Conservation (phyloP, 345 rosid genomes). For the Pelargonium nanum region DNA sequence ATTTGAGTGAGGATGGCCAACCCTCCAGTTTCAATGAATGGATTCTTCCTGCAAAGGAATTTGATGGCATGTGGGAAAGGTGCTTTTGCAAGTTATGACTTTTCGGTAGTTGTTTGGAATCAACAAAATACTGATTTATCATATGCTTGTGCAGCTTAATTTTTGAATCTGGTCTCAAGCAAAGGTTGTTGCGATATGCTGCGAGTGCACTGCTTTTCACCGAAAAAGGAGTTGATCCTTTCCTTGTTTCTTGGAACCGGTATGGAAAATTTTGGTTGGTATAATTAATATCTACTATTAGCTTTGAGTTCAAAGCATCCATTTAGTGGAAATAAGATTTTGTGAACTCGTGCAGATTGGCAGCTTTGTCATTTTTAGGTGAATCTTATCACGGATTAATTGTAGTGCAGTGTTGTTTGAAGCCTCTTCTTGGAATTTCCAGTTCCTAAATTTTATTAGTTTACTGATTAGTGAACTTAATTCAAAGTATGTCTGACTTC, state of each 20-base stretch:
- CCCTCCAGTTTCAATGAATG: slow-evolving; percentile 88
- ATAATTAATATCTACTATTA: not conserved
- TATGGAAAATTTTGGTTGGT: slow-evolving; percentile 20
- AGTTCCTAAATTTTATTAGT: not conserved
- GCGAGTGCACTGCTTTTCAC: slow-evolving; percentile 89
- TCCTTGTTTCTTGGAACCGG: slow-evolving; percentile 95
- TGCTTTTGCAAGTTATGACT: slow-evolving; percentile 17
- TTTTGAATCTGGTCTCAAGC: slow-evolving; percentile 89
- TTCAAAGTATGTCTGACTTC: not conserved
- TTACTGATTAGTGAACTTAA: not conserved
- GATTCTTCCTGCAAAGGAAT: slow-evolving; percentile 94
- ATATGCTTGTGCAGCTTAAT: slow-evolving; percentile 52
- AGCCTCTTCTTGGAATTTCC: not conserved
- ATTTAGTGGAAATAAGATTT: no score
- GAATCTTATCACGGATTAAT: not conserved
- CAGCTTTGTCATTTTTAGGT: not conserved
- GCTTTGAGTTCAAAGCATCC: not conserved
- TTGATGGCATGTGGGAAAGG: slow-evolving; percentile 99
- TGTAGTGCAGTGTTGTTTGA: not conserved
- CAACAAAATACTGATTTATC: not conserved
- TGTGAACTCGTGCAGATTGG: no score
- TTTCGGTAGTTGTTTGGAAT: not conserved
- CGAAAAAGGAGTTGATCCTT: slow-evolving; percentile 82
- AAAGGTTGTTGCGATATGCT: slow-evolving; percentile 75
- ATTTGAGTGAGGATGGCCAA: slow-evolving; percentile 63